Evolutionary conservation across 352 stramenopile genomes (phyloP).

Genomic region (Pythium dissotocum): DNA sequence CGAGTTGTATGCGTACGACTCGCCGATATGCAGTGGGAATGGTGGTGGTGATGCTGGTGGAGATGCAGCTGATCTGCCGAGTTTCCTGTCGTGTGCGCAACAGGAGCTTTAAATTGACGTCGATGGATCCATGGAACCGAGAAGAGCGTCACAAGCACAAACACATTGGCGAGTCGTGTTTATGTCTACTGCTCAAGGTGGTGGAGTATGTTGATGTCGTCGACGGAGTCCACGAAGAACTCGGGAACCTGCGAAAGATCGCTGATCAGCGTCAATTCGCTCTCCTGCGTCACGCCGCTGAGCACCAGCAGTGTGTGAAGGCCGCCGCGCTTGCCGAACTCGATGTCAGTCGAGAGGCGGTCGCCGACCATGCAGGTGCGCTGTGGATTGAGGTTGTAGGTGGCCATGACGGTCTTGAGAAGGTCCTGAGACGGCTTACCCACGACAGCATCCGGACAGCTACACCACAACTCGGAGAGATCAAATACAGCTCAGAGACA

Average conservation of each 20-base stretch:
- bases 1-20: constrained; percentile 1
- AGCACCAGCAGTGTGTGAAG: constrained; percentile 78
- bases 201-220: constrained; percentile 49
- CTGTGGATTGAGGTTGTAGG: constrained; percentile 61
- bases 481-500: constrained; percentile 27
- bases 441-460: constrained; percentile 49
- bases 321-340: constrained; percentile 73
- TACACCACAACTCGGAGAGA: constrained; percentile 17
- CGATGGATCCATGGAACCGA: too few relatives aligned
- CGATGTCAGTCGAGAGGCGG: constrained; percentile 80
- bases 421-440: constrained; percentile 85
- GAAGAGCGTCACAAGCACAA: too few relatives aligned
- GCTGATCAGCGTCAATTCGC: constrained; percentile 53
- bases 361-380: constrained; percentile 89
- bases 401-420: constrained; percentile 72
- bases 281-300: constrained; percentile 65
- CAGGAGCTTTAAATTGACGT: too few relatives aligned
- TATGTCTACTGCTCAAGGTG: too few relatives aligned
- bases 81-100: constrained; percentile 3
- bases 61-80: background rate
- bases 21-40: constrained; percentile 1
- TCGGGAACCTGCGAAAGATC: constrained; percentile 58
- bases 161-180: too few relatives aligned
- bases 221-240: constrained; percentile 68
- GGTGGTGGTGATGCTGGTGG: background rate